Base-by-base conservation (phyloP, 2,329 filamentous ascomycete genomes). In the Sodiomyces alkalinus region DNA sequence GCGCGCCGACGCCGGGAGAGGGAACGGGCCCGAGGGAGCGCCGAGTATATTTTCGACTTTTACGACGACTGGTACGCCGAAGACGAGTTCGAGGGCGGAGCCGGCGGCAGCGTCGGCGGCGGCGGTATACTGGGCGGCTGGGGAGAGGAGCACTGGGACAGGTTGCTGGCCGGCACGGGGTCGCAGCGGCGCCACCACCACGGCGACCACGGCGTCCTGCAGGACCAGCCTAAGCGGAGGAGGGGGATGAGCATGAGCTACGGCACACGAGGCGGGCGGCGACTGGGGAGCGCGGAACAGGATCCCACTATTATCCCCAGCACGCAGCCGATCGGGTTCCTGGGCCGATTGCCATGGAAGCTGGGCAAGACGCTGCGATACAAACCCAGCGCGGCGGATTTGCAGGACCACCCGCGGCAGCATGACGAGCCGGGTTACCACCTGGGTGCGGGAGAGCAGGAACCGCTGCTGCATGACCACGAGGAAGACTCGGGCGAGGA, bases 231-330 rank as follows among this genome's bases (percentile, higher is more conserved):
- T 21, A 64, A 64, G 28, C 63, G 76, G 39, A 82, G 82, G 53
- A 63, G 78, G 39, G 78, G 74, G 21, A 94, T 94, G 87, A 92
- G 76, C 52, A 94, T 94, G 86, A 92, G 75, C 52, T 96, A 94
- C 51, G 82, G 81, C 21, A 79, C 80, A 19, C 63, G 77, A 35
- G 63, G 66, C 15, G 47, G 61, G 42, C 55, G 62, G 60, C 20
- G 21, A 16, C 27, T 27, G 26, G 30, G 29, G 6, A 32, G 18
- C 22, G 51, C 60, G 61, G 47, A 62, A 60, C 56, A 83, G 55
- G 85, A 93, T 45, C 80, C 83, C 7, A 92, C 82, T 4, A 73
- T 93, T n/a, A 92, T 93, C 29, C 83, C 85, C 1, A 82, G 78
- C 43, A 86, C 81, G 4, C 81, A 80, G 24, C 74, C 85, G 27